Conservation (phyloP, 2,329 filamentous ascomycete genomes). For the Colletotrichum tanaceti region DNA sequence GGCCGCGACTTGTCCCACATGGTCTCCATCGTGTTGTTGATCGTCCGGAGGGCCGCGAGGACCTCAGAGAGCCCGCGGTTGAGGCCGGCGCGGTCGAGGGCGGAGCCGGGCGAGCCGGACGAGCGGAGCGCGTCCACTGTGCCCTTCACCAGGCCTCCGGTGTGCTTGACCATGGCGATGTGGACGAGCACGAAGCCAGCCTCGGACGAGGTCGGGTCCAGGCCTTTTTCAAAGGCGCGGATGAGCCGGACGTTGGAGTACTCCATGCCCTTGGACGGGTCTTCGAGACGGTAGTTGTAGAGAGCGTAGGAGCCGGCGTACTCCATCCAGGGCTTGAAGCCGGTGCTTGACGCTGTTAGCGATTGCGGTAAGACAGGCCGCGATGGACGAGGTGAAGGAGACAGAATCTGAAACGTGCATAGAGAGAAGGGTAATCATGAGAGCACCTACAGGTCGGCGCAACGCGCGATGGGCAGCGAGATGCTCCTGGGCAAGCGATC, state of each 20-base stretch:
- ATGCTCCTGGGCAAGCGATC: slow-evolving; percentile 79
- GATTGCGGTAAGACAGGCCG: not conserved
- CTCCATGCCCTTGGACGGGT: slow-evolving; percentile 66
- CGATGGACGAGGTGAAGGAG: slow-evolving; percentile 3
- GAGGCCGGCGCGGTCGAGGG: slow-evolving; percentile 56
- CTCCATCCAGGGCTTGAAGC: slow-evolving; percentile 94
- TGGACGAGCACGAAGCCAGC: slow-evolving; percentile 97
- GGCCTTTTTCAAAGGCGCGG: slow-evolving; percentile 89
- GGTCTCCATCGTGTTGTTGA: slow-evolving; percentile 84
- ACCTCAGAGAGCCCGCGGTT: slow-evolving; percentile 73
- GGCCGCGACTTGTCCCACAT: slow-evolving; percentile 95
- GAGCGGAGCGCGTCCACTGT: slow-evolving; percentile 70
- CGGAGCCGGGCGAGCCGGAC: slow-evolving; percentile 43
- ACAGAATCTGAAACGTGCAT: not conserved
- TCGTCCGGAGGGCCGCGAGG: slow-evolving; percentile 72
- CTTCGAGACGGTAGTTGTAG: slow-evolving; percentile 73
- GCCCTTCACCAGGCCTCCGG: slow-evolving; percentile 80
- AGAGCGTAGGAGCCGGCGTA: slow-evolving; percentile 77
- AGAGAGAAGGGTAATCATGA: not conserved
- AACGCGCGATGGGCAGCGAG: slow-evolving; percentile 83
- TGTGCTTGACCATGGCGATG: slow-evolving; percentile 93
- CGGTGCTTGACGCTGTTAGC: slow-evolving; percentile 57
- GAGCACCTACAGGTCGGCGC: slow-evolving; percentile 82
- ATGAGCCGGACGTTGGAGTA: slow-evolving; percentile 83
- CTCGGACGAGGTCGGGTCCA: slow-evolving; percentile 88